Evolutionary conservation across 352 stramenopile genomes (phyloP).

Genomic region (Peronospora farinosa): DNA sequence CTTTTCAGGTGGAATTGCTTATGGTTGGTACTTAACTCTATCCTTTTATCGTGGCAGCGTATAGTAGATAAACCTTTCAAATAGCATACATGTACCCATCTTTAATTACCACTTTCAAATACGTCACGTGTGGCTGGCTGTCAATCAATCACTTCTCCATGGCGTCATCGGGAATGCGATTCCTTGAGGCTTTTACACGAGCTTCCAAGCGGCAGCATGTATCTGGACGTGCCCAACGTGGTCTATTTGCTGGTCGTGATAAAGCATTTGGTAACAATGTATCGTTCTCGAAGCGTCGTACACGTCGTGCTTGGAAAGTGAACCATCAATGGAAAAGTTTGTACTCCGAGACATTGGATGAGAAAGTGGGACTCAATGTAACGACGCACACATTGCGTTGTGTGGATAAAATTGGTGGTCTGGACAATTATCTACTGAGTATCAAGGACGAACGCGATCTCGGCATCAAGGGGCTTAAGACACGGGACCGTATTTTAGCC

Average conservation of each 20-base stretch:
- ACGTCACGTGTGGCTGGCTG: not conserved
- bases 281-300: constrained; percentile 90
- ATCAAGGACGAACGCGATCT: constrained; percentile 81
- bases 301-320: constrained; percentile 89
- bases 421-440: constrained; percentile 93
- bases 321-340: constrained; percentile 88
- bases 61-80: no score
- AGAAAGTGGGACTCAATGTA: constrained; percentile 90
- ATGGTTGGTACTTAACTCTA: no score
- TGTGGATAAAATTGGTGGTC: constrained; percentile 90
- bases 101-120: no score
- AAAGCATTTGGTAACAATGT: constrained; percentile 93
- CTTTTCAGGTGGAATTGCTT: no score
- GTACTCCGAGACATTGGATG: constrained; percentile 88
- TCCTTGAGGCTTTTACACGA: constrained; percentile 58
- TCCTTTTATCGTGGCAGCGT: no score
- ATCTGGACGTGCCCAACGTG: constrained; percentile 68
- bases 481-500: constrained; percentile 53
- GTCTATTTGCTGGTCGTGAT: constrained; percentile 91
- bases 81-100: no score
- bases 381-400: constrained; percentile 89
- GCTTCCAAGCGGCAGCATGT: constrained; percentile 62
- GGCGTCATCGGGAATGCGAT: constrained; percentile 39
- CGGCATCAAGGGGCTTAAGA: constrained; percentile 56
- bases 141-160: constrained; percentile 1